phyloP scores from a whole-genome alignment of 1,139 yeast species.

The Taphrina populina region DNA sequence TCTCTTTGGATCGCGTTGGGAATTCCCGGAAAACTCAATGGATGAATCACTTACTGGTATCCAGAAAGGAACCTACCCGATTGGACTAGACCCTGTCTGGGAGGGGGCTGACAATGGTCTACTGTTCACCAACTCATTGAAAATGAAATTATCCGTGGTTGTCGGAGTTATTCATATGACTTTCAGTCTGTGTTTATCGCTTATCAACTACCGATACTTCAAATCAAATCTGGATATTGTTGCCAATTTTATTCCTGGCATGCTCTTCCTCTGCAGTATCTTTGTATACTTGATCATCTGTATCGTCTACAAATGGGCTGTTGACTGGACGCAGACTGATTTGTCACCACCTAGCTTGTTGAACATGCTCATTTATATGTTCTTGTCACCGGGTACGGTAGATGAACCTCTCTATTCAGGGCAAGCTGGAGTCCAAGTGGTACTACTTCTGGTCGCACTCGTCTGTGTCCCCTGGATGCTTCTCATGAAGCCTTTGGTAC shows the following conservation, averaged over 20 bases:
- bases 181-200: constrained; percentile 79
- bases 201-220: constrained; percentile 75
- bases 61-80: constrained; percentile 65
- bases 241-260: constrained; percentile 92
- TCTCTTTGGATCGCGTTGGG: constrained; percentile 83
- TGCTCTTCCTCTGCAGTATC: constrained; percentile 90
- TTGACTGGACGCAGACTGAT: constrained; percentile 78
- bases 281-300: constrained; percentile 85
- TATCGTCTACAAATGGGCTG: constrained; percentile 89
- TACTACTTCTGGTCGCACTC: constrained; percentile 71
- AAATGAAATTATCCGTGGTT: constrained; percentile 90
- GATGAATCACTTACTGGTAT: constrained; percentile 65
- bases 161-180: constrained; percentile 97
- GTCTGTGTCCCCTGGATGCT: constrained; percentile 94
- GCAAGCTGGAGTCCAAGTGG: constrained; percentile 74
- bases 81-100: constrained; percentile 95
- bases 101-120: constrained; percentile 93
- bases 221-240: constrained; percentile 75
- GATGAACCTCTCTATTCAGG: constrained; percentile 83
- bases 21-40: constrained; percentile 72
- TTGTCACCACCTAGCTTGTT: constrained; percentile 88
- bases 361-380: constrained; percentile 95
- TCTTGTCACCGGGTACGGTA: constrained; percentile 83
- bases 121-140: constrained; percentile 87
- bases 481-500: constrained; percentile 78